phyloP scores from a whole-genome alignment of 192 early-diverging fungal species.

The Umbelopsis sp. region DNA sequence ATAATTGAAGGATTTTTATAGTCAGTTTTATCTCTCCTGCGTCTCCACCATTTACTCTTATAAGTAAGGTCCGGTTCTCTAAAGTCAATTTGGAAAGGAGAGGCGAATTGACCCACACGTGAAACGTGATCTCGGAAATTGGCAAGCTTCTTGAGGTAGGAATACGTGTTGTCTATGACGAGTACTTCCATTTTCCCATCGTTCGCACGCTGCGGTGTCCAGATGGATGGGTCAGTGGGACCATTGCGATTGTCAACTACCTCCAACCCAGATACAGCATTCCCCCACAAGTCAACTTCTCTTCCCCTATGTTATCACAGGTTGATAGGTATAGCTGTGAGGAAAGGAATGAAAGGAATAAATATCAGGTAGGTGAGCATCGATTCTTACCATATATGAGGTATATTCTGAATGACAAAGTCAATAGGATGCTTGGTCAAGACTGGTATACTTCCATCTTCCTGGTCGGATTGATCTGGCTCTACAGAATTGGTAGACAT shows the following conservation, averaged over 20 bases:
- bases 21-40: constrained; percentile 20
- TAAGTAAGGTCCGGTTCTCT: constrained; percentile 41
- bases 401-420: constrained; percentile 72
- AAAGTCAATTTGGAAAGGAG: constrained; percentile 59
- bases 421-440: constrained; percentile 66
- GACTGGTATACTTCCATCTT: constrained; percentile 38
- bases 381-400: constrained; percentile 56
- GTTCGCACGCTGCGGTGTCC: constrained; percentile 69
- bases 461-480: constrained; percentile 26
- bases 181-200: constrained; percentile 72
- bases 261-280: constrained; percentile 42
- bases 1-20: constrained; percentile 46
- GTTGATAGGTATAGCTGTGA: background rate
- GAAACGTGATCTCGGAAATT: constrained; percentile 52
- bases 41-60: constrained; percentile 19
- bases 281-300: constrained; percentile 71
- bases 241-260: constrained; percentile 48
- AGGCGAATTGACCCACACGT: constrained; percentile 68
- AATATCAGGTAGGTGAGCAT: too few relatives aligned
- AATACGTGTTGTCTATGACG: constrained; percentile 57
- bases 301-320: constrained; percentile 44
- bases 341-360: background rate
- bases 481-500: constrained; percentile 13
- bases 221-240: constrained; percentile 52
- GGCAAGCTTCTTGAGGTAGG: constrained; percentile 66